Percentiles rank a stretch among this genome's conserved stretches.
These are phyloP conservation scores for Ascochyta clinopodiicola DNA, from an alignment of 2,329 filamentous ascomycete species.

Conservation along the genomic window DNA sequence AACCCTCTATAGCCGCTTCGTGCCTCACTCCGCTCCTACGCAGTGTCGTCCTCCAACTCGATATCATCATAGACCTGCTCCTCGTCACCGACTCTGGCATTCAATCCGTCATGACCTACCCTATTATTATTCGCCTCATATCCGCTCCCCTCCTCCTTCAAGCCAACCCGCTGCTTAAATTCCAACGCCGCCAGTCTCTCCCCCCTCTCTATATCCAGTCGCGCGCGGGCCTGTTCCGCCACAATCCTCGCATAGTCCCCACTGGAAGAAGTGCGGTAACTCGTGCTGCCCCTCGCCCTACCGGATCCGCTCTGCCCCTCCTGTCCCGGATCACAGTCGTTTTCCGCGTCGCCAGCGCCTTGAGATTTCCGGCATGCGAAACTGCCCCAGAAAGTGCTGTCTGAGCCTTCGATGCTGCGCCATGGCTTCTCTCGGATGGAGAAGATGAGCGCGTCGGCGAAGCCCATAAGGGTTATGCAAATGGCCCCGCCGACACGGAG, in stretches of 20 bases:
- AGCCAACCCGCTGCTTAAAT: neutral
- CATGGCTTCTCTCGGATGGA: slow-evolving; percentile 74
- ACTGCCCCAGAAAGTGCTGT: slow-evolving; percentile 53
- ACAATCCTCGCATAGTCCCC: slow-evolving; percentile 35
- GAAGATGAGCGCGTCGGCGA: slow-evolving; percentile 73
- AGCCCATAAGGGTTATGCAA: slow-evolving; percentile 69
- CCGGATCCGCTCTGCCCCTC: neutral
- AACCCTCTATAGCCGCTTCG: no score
- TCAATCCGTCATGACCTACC: neutral
- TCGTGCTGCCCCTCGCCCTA: slow-evolving; percentile 8
- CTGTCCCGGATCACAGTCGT: no score
- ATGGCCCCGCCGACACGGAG: slow-evolving; percentile 63
- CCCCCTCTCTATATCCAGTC: slow-evolving; percentile 49
- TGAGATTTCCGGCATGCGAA: slow-evolving; percentile 11
- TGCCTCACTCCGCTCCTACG: neutral
- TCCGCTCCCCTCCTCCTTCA: neutral
- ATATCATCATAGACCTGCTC: slow-evolving; percentile 10
- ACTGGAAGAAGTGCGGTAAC: slow-evolving; percentile 25
- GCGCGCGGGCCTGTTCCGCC: slow-evolving; percentile 45
- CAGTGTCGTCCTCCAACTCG: slow-evolving; percentile 7
- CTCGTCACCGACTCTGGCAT: slow-evolving; percentile 5
- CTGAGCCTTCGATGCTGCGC: slow-evolving; percentile 59
- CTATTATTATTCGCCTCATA: neutral
- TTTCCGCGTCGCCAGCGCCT: no score
- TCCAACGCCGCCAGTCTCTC: slow-evolving; percentile 24